A percentile compares a stretch with the other conserved stretches of the same genome.
Evolutionary conservation across 2,329 filamentous ascomycete species (phyloP).

Genomic region (Diaporthe helianthi): DNA sequence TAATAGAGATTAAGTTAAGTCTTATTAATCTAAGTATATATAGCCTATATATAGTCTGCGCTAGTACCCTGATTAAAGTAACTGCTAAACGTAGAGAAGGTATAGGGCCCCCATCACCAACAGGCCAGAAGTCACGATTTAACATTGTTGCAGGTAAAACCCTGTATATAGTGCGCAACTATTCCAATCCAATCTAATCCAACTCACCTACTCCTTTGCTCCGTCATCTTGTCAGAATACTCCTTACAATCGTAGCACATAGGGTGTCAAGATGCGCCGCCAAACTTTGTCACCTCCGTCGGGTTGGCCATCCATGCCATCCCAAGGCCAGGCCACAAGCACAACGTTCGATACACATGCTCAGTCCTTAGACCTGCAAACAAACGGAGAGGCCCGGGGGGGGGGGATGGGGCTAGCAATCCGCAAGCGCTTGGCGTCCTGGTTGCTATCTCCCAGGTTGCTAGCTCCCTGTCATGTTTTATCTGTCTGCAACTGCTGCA

Average conservation of each 20-base stretch:
- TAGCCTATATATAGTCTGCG: too few species aligned
- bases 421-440: slow-evolving; percentile 13
- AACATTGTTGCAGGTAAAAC: too few species aligned
- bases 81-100: too few species aligned
- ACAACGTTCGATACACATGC: slow-evolving; percentile 16
- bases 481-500: slow-evolving; percentile 6
- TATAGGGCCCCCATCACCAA: too few species aligned
- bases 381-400: slow-evolving; percentile 1
- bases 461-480: slow-evolving; percentile 21
- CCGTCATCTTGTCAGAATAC: neutral
- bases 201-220: neutral
- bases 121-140: too few species aligned
- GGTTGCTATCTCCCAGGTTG: slow-evolving; percentile 7
- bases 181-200: too few species aligned
- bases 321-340: slow-evolving; percentile 2
- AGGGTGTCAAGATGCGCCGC: slow-evolving; percentile 6
- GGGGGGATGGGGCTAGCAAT: neutral
- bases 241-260: slow-evolving; percentile 6
- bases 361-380: slow-evolving; percentile 23
- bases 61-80: too few species aligned
- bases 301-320: slow-evolving; percentile 25
- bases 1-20: too few species aligned
- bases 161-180: too few species aligned
- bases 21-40: too few species aligned
- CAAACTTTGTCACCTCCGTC: slow-evolving; percentile 16